phyloP scores from a whole-genome alignment of 1,284 basidiomycete species.

The Moniliella sp. region DNA sequence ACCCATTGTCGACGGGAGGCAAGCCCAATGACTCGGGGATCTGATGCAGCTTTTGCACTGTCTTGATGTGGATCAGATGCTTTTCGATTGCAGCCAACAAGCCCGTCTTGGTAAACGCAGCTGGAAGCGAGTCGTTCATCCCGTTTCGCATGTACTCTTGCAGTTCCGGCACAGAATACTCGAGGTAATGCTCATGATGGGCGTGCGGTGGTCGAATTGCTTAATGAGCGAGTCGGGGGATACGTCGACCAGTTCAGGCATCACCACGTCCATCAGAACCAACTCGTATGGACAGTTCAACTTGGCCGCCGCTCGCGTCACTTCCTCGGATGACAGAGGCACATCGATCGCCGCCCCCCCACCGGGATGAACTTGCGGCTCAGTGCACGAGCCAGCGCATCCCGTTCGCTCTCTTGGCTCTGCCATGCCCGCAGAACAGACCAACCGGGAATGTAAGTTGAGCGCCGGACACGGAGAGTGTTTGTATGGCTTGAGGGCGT shows the following conservation, averaged over 20 bases:
- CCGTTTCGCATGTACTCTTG: constrained; percentile 71
- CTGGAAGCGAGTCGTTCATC: constrained; percentile 93
- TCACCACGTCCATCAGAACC: constrained; percentile 82
- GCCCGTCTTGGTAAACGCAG: constrained; percentile 82
- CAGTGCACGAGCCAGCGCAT: constrained; percentile 84
- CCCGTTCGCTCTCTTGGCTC: too few relatives aligned
- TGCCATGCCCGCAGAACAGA: constrained; percentile 44
- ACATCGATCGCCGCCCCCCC: too few relatives aligned
- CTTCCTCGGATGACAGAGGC: constrained; percentile 77
- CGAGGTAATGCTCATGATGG: constrained; percentile 88
- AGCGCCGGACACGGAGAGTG: constrained; percentile 22
- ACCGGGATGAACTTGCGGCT: constrained; percentile 63
- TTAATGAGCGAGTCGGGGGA: constrained; percentile 76
- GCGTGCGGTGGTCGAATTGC: constrained; percentile 78
- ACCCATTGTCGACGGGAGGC: constrained; percentile 4
- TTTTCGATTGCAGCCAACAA: constrained; percentile 82
- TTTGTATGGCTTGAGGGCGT: too few relatives aligned
- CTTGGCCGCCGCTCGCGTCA: constrained; percentile 80
- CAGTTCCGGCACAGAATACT: constrained; percentile 75
- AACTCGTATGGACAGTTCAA: constrained; percentile 90
- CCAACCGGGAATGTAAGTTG: constrained; percentile 54
- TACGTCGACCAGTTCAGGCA: constrained; percentile 67
- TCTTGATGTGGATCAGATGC: constrained; percentile 76
- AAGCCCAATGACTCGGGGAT: constrained; percentile 9
- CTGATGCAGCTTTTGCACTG: constrained; percentile 44